Percentiles rank a stretch among this genome's conserved stretches.
phyloP scores from a whole-genome alignment of 2,329 filamentous ascomycete genomes.

The Thelonectria olida region DNA sequence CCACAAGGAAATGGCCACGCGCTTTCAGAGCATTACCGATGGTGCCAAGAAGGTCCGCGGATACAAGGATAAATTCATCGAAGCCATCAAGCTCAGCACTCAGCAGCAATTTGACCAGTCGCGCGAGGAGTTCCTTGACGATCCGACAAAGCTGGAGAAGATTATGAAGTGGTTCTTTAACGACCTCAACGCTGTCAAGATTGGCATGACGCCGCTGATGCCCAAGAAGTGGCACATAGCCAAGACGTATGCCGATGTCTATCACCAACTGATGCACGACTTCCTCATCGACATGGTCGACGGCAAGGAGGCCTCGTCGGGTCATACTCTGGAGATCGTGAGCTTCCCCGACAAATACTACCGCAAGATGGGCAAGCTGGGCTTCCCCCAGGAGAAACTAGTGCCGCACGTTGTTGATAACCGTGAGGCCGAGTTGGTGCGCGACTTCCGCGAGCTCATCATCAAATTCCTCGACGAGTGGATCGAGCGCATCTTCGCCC shows the following conservation, averaged over 20 bases:
- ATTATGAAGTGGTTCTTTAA: constrained; percentile 97
- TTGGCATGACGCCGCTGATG: constrained; percentile 91
- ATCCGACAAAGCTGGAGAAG: constrained; percentile 86
- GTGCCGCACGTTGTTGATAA: constrained; percentile 89
- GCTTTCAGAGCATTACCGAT: constrained; percentile 95
- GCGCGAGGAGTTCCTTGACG: constrained; percentile 80
- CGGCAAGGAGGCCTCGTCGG: constrained; percentile 83
- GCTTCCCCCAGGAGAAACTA: constrained; percentile 80
- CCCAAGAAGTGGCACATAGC: constrained; percentile 97
- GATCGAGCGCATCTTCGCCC: constrained; percentile 90
- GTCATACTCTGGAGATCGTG: constrained; percentile 89
- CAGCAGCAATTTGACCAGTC: constrained; percentile 78
- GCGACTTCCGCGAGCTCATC: constrained; percentile 94
- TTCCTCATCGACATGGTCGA: constrained; percentile 86
- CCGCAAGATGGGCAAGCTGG: constrained; percentile 91
- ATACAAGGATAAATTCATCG: constrained; percentile 95
- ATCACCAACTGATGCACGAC: constrained; percentile 95
- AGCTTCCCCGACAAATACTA: constrained; percentile 98
- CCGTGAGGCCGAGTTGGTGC: constrained; percentile 87
- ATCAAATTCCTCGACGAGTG: constrained; percentile 96
- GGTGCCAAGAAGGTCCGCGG: constrained; percentile 91
- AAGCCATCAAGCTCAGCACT: constrained; percentile 78
- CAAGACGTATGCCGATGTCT: constrained; percentile 88
- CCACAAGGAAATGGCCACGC: constrained; percentile 90
- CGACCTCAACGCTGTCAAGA: constrained; percentile 91